Percentiles rank a stretch among this genome's conserved stretches.
Evolutionary conservation across 352 stramenopile species (phyloP).

Genomic region (Blastocystis sp.): DNA sequence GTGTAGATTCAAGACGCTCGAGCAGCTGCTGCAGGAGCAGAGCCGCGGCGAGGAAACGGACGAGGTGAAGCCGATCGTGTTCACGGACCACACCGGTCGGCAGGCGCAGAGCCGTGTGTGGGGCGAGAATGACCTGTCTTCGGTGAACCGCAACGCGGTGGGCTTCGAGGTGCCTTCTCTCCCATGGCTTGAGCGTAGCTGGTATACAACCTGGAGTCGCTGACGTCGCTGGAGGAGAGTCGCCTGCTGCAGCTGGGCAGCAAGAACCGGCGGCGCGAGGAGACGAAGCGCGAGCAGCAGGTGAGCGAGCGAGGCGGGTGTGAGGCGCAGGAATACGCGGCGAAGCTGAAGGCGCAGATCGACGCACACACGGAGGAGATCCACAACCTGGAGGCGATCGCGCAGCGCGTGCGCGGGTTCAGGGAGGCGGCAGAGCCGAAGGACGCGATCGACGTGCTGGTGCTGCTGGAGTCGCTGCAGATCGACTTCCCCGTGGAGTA

Average conservation of each 20-base stretch:
- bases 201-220: constrained; percentile 31
- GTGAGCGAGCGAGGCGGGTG: background rate
- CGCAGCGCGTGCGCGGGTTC: constrained; percentile 8
- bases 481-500: constrained; percentile 33
- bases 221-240: constrained; percentile 25
- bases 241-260: constrained; percentile 21
- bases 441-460: background rate
- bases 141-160: constrained; percentile 20
- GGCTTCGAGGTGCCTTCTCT: constrained; percentile 24
- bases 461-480: constrained; percentile 22
- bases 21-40: constrained; percentile 23
- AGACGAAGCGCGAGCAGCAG: background rate
- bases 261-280: background rate
- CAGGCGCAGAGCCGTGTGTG: background rate
- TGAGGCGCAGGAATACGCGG: background rate
- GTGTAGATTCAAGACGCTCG: constrained; percentile 34
- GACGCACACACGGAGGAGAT: background rate
- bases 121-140: background rate
- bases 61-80: constrained; percentile 2
- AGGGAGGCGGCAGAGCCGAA: background rate
- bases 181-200: background rate
- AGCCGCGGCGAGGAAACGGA: background rate
- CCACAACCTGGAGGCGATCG: background rate
- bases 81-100: constrained; percentile 33
- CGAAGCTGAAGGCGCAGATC: constrained; percentile 22